Conservation (phyloP, 2,329 filamentous ascomycete species). For the Aspergillus felis region DNA sequence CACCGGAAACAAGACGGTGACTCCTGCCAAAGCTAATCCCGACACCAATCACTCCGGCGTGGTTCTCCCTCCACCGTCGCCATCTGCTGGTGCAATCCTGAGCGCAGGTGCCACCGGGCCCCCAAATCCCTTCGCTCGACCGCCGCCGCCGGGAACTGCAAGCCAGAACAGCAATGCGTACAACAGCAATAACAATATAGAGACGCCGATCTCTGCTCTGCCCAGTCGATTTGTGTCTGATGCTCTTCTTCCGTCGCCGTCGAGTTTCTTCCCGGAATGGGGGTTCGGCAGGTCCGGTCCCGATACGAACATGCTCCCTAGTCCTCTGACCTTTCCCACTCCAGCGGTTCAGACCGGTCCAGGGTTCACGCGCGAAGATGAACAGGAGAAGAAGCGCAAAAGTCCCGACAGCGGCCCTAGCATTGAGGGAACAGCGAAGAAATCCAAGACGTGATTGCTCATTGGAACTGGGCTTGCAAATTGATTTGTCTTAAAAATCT, state of each 20-base stretch:
- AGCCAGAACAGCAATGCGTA: slow-evolving; percentile 42
- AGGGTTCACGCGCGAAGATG: slow-evolving; percentile 40
- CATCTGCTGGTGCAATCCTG: slow-evolving; percentile 77
- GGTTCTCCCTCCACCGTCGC: slow-evolving; percentile 87
- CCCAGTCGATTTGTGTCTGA: slow-evolving; percentile 87
- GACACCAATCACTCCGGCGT: slow-evolving; percentile 63
- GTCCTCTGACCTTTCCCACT: slow-evolving; percentile 88
- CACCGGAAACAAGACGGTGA: slow-evolving; percentile 56
- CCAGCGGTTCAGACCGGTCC: slow-evolving; percentile 51
- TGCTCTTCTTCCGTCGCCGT: slow-evolving; percentile 84
- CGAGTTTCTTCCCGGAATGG: slow-evolving; percentile 91
- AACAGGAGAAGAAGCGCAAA: slow-evolving; percentile 44
- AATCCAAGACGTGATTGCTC: slow-evolving; percentile 33
- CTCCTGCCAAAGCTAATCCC: slow-evolving; percentile 52
- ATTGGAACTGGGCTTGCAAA: background rate
- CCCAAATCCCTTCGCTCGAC: slow-evolving; percentile 91
- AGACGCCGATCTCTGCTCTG: slow-evolving; percentile 90
- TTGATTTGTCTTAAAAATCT: slow-evolving; percentile 1
- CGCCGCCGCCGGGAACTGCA: slow-evolving; percentile 61
- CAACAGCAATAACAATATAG: slow-evolving; percentile 39
- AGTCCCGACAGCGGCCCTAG: slow-evolving; percentile 36
- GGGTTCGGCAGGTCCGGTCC: slow-evolving; percentile 60
- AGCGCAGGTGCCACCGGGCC: slow-evolving; percentile 90
- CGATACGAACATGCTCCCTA: slow-evolving; percentile 83
- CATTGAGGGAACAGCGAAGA: slow-evolving; percentile 33